Percentiles rank a stretch among this genome's conserved stretches.
These are phyloP conservation scores for Plasmodium berghei DNA, from an alignment of 169 alveolate species.

Conservation along the genomic window DNA sequence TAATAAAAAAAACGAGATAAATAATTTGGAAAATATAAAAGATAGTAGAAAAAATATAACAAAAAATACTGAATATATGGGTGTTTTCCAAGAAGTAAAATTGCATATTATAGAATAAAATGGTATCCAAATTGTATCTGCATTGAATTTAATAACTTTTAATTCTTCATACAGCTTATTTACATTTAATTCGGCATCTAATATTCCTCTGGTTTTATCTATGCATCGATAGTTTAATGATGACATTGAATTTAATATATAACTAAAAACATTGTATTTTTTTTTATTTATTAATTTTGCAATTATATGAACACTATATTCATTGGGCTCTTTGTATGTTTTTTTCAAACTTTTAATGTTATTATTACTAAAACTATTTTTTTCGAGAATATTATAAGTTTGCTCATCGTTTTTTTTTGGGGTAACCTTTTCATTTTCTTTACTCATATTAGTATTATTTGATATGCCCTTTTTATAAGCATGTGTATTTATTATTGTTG, in stretches of 20 bases:
- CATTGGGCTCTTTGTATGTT: conserved; percentile 1
- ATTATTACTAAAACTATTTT: neutral
- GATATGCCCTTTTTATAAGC: neutral
- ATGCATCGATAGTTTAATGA: conserved; percentile 48
- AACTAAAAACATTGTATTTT: conserved; percentile 19
- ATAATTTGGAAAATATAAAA: conserved; percentile 51
- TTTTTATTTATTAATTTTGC: conserved; percentile 32
- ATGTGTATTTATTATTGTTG: conserved; percentile 31
- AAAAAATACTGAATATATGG: conserved; percentile 71
- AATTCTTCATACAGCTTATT: conserved; percentile 68
- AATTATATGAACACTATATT: conserved; percentile 58
- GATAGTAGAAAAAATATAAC: conserved; percentile 48
- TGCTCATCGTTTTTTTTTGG: neutral
- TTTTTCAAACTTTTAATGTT: neutral
- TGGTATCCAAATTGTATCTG: conserved; percentile 66
- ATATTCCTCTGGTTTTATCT: conserved; percentile 23
- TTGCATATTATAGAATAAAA: conserved; percentile 66
- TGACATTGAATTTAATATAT: conserved; percentile 24
- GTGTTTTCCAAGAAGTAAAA: conserved; percentile 72
- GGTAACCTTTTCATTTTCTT: neutral
- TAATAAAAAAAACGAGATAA: conserved; percentile 68
- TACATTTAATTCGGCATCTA: conserved; percentile 62
- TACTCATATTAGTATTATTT: neutral
- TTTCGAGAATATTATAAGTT: neutral
- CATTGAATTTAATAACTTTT: conserved; percentile 40